Evolutionary conservation across 2,329 filamentous ascomycete genomes (phyloP).

Genomic region (Hirsutella thompsonii): DNA sequence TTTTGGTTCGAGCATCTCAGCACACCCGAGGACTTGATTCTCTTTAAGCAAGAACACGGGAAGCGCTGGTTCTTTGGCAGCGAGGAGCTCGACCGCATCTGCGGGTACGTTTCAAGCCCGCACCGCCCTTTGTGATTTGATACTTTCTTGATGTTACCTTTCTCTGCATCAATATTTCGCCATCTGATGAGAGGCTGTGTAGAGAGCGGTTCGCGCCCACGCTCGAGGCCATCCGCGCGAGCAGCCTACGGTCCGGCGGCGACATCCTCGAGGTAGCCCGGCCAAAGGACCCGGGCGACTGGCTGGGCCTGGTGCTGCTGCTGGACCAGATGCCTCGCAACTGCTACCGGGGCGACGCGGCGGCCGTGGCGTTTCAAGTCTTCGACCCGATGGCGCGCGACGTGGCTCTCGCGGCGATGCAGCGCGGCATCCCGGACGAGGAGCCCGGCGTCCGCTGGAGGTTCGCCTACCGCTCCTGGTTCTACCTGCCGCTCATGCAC

Average conservation of each 20-base stretch:
- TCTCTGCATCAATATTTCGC: accelerated
- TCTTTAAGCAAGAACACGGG: slow-evolving; percentile 12
- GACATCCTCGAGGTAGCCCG: slow-evolving; percentile 15
- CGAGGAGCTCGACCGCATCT: slow-evolving; percentile 20
- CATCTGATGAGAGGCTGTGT: neutral
- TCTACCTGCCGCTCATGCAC: slow-evolving; percentile 48
- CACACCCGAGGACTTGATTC: slow-evolving; percentile 11
- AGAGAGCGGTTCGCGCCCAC: slow-evolving; percentile 19
- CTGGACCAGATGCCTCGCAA: slow-evolving; percentile 54
- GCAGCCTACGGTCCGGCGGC: slow-evolving; percentile 13
- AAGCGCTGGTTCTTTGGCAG: slow-evolving; percentile 22
- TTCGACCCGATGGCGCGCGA: slow-evolving; percentile 43
- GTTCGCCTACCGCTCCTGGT: slow-evolving; percentile 35
- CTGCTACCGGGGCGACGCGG: slow-evolving; percentile 37
- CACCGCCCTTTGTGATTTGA: too few species aligned
- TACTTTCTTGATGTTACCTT: accelerated
- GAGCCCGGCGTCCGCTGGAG: slow-evolving; percentile 18
- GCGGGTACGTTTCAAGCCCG: slow-evolving; percentile 16
- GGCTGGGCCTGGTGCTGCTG: slow-evolving; percentile 39
- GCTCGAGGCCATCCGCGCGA: slow-evolving; percentile 18
- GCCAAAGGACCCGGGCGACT: slow-evolving; percentile 17
- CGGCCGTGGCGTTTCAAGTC: slow-evolving; percentile 31
- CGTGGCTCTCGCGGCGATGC: slow-evolving; percentile 23
- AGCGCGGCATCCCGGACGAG: slow-evolving; percentile 15
- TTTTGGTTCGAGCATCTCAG: slow-evolving; percentile 26